phyloP scores from a whole-genome alignment of 2,329 filamentous ascomycete genomes.

The Exophiala viscosa region DNA sequence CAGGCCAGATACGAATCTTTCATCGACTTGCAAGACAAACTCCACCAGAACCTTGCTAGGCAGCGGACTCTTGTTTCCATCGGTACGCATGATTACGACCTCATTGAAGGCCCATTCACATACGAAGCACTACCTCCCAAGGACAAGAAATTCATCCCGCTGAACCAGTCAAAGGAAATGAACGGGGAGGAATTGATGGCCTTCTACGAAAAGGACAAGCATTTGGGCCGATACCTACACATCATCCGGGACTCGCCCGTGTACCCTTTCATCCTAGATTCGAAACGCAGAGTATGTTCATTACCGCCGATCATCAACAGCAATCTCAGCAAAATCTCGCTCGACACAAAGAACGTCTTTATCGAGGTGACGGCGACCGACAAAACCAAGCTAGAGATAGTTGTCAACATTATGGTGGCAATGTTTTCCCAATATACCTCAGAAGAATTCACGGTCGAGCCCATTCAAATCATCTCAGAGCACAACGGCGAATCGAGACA shows the following conservation, averaged over 20 bases:
- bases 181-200: constrained; percentile 83
- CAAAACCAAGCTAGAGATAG: constrained; percentile 92
- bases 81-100: constrained; percentile 94
- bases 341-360: constrained; percentile 88
- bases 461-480: constrained; percentile 83
- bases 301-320: constrained; percentile 97
- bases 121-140: constrained; percentile 91
- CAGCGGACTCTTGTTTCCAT: constrained; percentile 94
- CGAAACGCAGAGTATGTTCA: constrained; percentile 81
- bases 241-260: constrained; percentile 92
- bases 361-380: constrained; percentile 97
- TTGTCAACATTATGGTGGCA: constrained; percentile 89
- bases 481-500: constrained; percentile 82
- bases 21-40: constrained; percentile 95
- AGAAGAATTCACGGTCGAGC: constrained; percentile 88
- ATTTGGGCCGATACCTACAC: constrained; percentile 83
- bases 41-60: constrained; percentile 91
- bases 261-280: constrained; percentile 93
- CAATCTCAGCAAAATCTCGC: constrained; percentile 91
- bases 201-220: constrained; percentile 91
- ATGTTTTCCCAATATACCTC: constrained; percentile 95
- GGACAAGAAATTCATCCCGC: constrained; percentile 82
- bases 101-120: constrained; percentile 87
- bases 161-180: constrained; percentile 91
- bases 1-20: constrained; percentile 92